Evolutionary conservation across 257 asterid species (phyloP), one percentile per base, ranked within the genome.

Genomic region (Salvia rosmarinus): DNA sequence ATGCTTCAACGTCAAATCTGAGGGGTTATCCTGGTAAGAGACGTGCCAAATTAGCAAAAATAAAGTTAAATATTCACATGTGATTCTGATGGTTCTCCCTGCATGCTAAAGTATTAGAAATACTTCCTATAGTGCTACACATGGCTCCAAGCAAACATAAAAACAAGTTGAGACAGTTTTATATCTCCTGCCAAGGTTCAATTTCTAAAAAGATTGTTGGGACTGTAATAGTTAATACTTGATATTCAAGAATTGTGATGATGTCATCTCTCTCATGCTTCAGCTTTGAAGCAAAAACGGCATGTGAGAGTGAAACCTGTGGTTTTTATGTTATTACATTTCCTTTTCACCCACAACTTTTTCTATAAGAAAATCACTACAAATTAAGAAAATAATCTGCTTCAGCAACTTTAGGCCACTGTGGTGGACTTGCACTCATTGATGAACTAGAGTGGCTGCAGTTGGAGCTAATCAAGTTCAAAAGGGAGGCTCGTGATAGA

Each of bases 1-100:
- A 80, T 93, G 95, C 68, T 80, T 86, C 67, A 87, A 44, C 10
- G 91, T 78, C 80, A 81, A 23, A 50, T 77, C 89, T 39, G 84
- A 35, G 68, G 79, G 56, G 64, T 78, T 77, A 70, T 56, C 83
- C 96, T 88, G 85, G 66, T 57, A 74, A 79, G 54, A 68, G 47
- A 59, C 54, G 39, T 8, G 35, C 71, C 68, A 73, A 39, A 64
- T 80, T 72, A 79, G 77, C 72, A 44, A 72, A 28, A 28, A 28
- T 1, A 28, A 28, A 28, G 32, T 28, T 10, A 52, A 25, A 51
- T 35, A 68, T 35, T 52, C 16, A 9, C 23, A 51, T 49, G 19
- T 17, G 72, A 67, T 32, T 49, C 32, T 17, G 72, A 49, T 16
- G 47, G 20, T 32, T 52, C 40, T 47, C 42, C 13, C 10, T 43